phyloP scores from a whole-genome alignment of 2,329 filamentous ascomycete species.

The Xylaria sp. region DNA sequence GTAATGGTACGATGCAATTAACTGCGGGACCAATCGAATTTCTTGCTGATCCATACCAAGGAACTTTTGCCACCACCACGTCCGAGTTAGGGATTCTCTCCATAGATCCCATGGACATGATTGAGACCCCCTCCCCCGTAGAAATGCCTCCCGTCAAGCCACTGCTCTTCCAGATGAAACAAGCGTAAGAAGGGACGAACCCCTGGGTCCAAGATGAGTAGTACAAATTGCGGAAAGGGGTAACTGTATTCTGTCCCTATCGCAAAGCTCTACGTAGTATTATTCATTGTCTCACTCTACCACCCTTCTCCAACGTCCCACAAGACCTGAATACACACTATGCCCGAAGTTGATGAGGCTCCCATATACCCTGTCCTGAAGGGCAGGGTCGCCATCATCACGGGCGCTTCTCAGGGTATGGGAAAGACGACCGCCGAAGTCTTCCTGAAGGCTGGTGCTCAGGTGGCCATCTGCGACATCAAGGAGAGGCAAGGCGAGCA shows the following conservation, averaged over 20 bases:
- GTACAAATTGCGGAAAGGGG: no score
- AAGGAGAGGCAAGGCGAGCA: slow-evolving; percentile 24
- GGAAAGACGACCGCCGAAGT: slow-evolving; percentile 34
- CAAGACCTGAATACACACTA: slow-evolving; percentile 2
- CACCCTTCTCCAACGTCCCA: not conserved
- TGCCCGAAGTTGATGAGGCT: slow-evolving; percentile 12
- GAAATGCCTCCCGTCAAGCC: no score
- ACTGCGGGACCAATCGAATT: no score
- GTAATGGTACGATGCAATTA: no score
- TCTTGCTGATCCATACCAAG: no score
- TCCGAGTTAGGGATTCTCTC: no score
- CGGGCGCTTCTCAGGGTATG: slow-evolving; percentile 36
- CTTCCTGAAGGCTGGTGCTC: slow-evolving; percentile 33
- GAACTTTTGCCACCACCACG: no score
- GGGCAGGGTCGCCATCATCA: slow-evolving; percentile 31
- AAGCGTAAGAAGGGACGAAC: no score
- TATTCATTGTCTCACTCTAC: not conserved
- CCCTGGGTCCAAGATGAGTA: no score
- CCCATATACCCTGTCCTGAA: slow-evolving; percentile 21
- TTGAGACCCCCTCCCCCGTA: no score
- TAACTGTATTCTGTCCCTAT: not conserved
- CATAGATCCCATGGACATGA: no score
- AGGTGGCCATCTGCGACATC: slow-evolving; percentile 28
- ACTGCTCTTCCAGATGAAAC: no score
- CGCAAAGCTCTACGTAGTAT: not conserved